Conservation (phyloP, 495 filamentous ascomycete species). For the Neurospora sp. region DNA sequence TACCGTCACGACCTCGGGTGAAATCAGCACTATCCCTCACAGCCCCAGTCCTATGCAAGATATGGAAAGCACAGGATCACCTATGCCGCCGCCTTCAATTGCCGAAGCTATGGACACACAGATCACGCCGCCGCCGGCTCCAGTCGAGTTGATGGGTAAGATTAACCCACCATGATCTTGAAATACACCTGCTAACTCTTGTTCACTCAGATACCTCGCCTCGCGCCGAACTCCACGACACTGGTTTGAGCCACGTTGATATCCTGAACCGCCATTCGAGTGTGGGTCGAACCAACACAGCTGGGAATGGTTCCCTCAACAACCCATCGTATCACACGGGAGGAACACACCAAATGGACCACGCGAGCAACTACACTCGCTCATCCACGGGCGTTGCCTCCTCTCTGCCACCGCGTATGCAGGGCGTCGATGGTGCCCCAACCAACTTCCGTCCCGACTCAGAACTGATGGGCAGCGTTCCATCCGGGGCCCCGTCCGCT, state of each 20-base stretch:
- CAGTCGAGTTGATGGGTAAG: constrained; percentile 37
- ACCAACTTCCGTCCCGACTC: constrained; percentile 21
- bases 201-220: constrained; percentile 19
- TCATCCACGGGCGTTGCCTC: background rate
- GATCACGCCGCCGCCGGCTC: constrained; percentile 8
- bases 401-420: background rate
- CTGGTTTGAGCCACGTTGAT: constrained; percentile 13
- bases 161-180: background rate
- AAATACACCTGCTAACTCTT: constrained; percentile 2
- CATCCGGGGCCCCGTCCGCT: background rate
- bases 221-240: constrained; percentile 26
- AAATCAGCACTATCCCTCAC: constrained; percentile 21
- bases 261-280: constrained; percentile 20
- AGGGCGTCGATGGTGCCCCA: background rate
- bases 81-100: constrained; percentile 10
- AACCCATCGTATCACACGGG: constrained; percentile 9
- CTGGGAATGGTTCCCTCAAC: constrained; percentile 5
- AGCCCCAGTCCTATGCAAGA: constrained; percentile 7
- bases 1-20: constrained; percentile 37
- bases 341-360: constrained; percentile 17
- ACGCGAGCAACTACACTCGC: constrained; percentile 7
- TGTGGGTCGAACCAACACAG: constrained; percentile 5
- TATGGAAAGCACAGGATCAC: constrained; percentile 13
- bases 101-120: constrained; percentile 31
- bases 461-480: constrained; percentile 14